Percentiles rank a stretch among this genome's conserved stretches.
These are phyloP conservation scores for Trichoderma afroharzianum DNA, from an alignment of 2,329 filamentous ascomycete species.

Conservation along the genomic window DNA sequence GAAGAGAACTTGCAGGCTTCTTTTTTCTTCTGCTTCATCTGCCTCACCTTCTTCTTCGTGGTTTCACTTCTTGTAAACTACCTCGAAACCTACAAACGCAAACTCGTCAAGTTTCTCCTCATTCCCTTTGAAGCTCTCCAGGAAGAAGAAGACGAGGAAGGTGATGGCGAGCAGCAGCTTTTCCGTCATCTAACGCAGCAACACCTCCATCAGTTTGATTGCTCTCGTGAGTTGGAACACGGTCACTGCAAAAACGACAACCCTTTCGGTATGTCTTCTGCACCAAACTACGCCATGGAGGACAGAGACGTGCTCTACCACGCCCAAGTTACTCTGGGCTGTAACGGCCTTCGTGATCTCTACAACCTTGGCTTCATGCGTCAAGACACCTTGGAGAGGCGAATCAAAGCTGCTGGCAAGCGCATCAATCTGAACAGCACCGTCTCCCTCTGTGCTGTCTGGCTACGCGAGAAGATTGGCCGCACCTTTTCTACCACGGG, in stretches of 20 bases:
- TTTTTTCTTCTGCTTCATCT: neutral
- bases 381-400: slow-evolving; percentile 25
- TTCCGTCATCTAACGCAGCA: neutral
- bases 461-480: slow-evolving; percentile 26
- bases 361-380: slow-evolving; percentile 25
- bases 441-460: slow-evolving; percentile 26
- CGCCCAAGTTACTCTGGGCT: slow-evolving; percentile 24
- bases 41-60: neutral
- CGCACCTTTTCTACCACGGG: neutral
- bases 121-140: neutral
- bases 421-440: slow-evolving; percentile 19
- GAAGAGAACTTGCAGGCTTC: neutral
- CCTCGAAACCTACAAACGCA: slow-evolving; percentile 1
- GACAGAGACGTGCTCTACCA: slow-evolving; percentile 19
- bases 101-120: neutral
- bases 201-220: neutral
- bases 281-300: slow-evolving; percentile 22
- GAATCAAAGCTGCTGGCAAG: slow-evolving; percentile 14
- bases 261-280: neutral
- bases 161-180: neutral
- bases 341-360: slow-evolving; percentile 22
- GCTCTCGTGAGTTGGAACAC: neutral
- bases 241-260: neutral
- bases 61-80: neutral
- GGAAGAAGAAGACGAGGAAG: neutral